Base-by-base conservation (phyloP, 441 rosid genomes). In the Gossypium schwendimanii region DNA sequence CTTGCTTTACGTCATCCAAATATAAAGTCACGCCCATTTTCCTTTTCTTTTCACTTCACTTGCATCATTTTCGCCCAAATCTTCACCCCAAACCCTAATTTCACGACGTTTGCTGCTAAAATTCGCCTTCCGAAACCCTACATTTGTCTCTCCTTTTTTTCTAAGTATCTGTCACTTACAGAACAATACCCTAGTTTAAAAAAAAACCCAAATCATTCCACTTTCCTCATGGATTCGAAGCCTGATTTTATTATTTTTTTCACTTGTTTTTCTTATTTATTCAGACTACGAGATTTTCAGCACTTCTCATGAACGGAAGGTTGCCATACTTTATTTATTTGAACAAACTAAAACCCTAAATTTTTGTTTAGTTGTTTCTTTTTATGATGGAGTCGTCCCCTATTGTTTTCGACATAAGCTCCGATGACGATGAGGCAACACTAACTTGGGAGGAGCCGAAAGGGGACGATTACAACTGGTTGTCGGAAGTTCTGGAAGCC, bases 381-480 rank as follows among this genome's bases (percentile, higher is more conserved):
- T 33, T 39, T 8, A 11, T 33, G 69, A 86, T 83, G 86, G 85
- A 52, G 24, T 33, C 76, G 53, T 76, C 63, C 67, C 74, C 76
- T 0, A 74, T 71, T 12, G 75, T 91, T 6, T 80, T 91, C 39
- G 90, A 89, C 31, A 75, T 91, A 76, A 89, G 95, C 70, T 93
- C 98, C 49, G 97, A 86, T 61, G 97, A 93, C 17, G 98, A 92
- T 15, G 71, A 26, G 15, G 24, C 2, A 39, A 15, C 47, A 55
- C 41, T 75, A 69, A 64, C 71, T 9, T 70, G 77, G 36, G 87
- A 73, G 3, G 87, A 63, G 8, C 74, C 79, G 1, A 69, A 28
- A 47, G 58, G 61, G 12, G 78, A 83, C 52, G 82, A 76, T 63
- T 75, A 11, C 12, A 21, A 75, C 17, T 92, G 92, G 97, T 41